These are phyloP conservation scores for Cucurbita moschata DNA, from an alignment of 306 rosid species.

Conservation along the genomic window DNA sequence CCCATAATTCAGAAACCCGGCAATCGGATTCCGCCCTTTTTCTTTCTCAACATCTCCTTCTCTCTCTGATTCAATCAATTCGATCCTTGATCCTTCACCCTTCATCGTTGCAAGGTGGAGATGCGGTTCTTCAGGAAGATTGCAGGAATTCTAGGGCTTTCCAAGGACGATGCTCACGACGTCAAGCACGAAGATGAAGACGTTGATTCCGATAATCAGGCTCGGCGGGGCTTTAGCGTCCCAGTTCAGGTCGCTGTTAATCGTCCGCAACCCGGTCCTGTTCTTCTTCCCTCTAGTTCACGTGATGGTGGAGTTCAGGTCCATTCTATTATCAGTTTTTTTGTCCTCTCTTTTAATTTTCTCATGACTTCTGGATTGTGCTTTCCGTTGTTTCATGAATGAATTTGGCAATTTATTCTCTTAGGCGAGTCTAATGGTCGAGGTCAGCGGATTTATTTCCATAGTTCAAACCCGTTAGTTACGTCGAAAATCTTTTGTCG, in stretches of 20 bases:
- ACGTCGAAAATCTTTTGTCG: background rate
- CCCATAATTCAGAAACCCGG: background rate
- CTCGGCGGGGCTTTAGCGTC: conserved; percentile 58
- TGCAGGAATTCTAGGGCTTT: conserved; percentile 45
- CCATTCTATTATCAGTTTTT: background rate
- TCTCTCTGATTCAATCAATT: conserved; percentile 4
- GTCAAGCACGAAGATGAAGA: conserved; percentile 28
- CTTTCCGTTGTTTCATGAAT: background rate
- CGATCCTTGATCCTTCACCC: background rate
- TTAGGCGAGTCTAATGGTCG: background rate
- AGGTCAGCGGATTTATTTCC: background rate
- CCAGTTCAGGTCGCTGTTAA: conserved; percentile 52
- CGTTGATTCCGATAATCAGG: conserved; percentile 16
- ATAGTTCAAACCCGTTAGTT: background rate
- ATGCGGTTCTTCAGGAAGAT: conserved; percentile 48
- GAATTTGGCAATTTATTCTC: background rate
- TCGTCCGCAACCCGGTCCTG: conserved; percentile 43
- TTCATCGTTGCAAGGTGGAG: background rate
- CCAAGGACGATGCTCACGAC: conserved; percentile 40
- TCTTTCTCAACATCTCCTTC: background rate
- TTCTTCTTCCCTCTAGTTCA: conserved; percentile 44
- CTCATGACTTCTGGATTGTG: background rate
- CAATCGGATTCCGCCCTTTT: background rate
- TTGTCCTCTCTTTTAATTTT: background rate
- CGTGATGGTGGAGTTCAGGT: conserved; percentile 86